These are phyloP conservation scores for Pyrus betulifolia DNA, from an alignment of 306 rosid species.

Conservation along the genomic window DNA sequence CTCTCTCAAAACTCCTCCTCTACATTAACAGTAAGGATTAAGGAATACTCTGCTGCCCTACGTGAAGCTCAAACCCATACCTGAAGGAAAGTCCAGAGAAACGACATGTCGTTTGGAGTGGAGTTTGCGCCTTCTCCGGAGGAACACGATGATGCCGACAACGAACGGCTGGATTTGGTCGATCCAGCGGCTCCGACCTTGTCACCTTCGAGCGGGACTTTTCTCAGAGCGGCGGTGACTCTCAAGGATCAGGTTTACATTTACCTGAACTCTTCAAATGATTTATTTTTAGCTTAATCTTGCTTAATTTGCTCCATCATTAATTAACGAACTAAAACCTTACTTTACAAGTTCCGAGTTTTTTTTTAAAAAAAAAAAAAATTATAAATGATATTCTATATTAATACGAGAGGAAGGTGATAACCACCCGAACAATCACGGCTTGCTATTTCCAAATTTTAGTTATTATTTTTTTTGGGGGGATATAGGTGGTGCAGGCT, in stretches of 20 bases:
- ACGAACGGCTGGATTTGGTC: constrained; percentile 31
- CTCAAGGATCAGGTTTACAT: constrained; percentile 61
- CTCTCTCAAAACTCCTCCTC: background rate
- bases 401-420: too few species aligned
- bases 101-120: constrained; percentile 33
- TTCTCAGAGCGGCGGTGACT: constrained; percentile 55
- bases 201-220: constrained; percentile 33
- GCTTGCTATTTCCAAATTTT: too few species aligned
- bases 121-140: constrained; percentile 25
- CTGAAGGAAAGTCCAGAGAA: background rate
- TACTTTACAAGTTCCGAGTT: background rate
- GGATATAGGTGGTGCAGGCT: constrained; percentile 55
- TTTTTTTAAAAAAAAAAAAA: too few species aligned
- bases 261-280: background rate
- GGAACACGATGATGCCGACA: constrained; percentile 30
- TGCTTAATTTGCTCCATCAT: background rate
- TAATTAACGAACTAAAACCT: background rate
- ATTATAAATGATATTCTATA: too few species aligned
- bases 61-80: background rate
- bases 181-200: constrained; percentile 25
- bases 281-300: background rate
- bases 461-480: background rate
- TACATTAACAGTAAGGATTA: background rate
- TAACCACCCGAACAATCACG: too few species aligned
- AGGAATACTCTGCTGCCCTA: background rate